phyloP scores from a whole-genome alignment of 768 basidiomycete species.

The Leucosporidium yakuticum region DNA sequence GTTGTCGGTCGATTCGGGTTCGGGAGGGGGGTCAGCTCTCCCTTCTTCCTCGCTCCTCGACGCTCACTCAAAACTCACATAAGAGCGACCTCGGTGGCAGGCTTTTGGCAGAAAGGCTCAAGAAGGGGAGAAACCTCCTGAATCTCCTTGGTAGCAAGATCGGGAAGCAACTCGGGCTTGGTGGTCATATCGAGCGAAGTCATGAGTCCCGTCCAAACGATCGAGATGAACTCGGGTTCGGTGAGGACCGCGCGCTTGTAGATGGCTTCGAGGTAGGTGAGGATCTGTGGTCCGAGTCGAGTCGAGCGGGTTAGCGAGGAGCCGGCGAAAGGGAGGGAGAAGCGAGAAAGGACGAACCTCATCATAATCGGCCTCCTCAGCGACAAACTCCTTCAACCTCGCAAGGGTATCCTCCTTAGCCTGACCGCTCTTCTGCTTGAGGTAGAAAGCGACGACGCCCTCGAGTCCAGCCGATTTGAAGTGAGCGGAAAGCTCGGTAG shows the following conservation, averaged over 20 bases:
- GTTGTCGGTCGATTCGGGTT: not conserved
- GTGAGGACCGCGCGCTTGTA: constrained; percentile 70
- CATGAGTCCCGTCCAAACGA: constrained; percentile 91
- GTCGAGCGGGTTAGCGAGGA: not conserved
- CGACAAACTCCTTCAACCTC: constrained; percentile 63
- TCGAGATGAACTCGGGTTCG: constrained; percentile 73
- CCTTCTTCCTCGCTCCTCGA: not conserved
- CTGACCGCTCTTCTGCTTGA: constrained; percentile 76
- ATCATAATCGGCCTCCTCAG: constrained; percentile 48
- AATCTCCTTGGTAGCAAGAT: constrained; percentile 78
- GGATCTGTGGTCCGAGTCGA: constrained; percentile 53
- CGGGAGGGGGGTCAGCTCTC: not conserved
- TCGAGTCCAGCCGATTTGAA: constrained; percentile 74
- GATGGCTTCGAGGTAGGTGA: constrained; percentile 58
- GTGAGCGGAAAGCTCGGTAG: constrained; percentile 69
- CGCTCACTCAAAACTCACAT: constrained; percentile 46
- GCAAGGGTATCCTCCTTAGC: constrained; percentile 65
- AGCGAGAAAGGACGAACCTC: constrained; percentile 50
- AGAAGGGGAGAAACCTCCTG: constrained; percentile 79
- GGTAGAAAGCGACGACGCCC: constrained; percentile 90
- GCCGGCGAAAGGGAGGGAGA: not conserved
- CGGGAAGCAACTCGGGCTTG: constrained; percentile 38
- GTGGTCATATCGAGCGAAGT: constrained; percentile 62
- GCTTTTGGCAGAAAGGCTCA: constrained; percentile 79
- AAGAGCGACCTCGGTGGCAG: constrained; percentile 85